Evolutionary conservation across 495 filamentous ascomycete genomes (phyloP), one percentile per base, ranked within the genome.

Genomic region (Penicillium desertorum): DNA sequence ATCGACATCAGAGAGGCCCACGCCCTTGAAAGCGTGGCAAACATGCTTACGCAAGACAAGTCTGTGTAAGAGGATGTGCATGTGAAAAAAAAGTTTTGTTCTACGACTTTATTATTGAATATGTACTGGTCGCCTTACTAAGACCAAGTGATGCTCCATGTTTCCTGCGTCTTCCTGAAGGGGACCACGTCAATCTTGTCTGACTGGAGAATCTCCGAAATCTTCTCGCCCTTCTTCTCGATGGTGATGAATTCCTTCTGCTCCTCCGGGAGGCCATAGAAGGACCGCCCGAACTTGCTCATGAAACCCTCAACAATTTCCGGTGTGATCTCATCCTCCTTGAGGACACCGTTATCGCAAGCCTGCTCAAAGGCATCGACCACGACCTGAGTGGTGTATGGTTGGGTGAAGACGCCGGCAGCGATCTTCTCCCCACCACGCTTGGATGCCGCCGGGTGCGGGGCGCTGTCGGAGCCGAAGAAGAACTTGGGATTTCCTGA

Each of bases 351-450:
- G 27, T 83, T 80, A 64, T 83, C 74, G 20, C 87, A 72, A 9
- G 80, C 90, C 63, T 86, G 81, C 69, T 89, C 88, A 27, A 96
- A 78, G 17, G 89, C 88, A 56, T 82, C 80, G 27, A 96, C 63
- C 32, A 93, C 88, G 27, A 88, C 78, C 54, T 87, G 84, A 14
- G 89, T 85, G n/a, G 84, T 86, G 65, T 86, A 90, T n/a, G 89
- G 88, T 70, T 96, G 92, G 8, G 92, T 96, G 75, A 95, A 96
- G 7, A 93, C 87, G 23, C 93, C 92, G 5, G 89, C 91, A 5
- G 91, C 89, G n/a, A 79, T 72, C 72, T 81, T 88, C 49, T 78
- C 77, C 46, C 71, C 77, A 54, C 80, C 83, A 55, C 84, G 81
- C 77, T 96, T 96, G 48, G 87, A 83, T 14, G 72, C 68, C 14